Conservation (phyloP, 2,329 filamentous ascomycete genomes). For the Verticillium klebahnii region DNA sequence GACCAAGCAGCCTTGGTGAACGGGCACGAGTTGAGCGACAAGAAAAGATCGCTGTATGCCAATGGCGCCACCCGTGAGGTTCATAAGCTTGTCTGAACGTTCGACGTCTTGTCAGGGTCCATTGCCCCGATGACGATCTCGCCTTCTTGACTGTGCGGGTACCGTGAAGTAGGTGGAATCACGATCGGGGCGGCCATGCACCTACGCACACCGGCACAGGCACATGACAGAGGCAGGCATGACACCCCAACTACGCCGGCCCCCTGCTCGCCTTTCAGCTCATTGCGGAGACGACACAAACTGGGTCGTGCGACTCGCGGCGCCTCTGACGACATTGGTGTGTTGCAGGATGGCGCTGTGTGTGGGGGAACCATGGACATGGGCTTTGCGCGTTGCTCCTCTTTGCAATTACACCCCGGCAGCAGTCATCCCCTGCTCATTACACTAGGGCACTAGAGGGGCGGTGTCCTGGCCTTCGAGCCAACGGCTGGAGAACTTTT, state of each 20-base stretch:
- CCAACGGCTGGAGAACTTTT: neutral
- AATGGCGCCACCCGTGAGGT: neutral
- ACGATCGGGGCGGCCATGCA: neutral
- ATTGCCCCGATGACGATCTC: neutral
- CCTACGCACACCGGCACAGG: neutral
- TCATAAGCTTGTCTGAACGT: constrained; percentile 1
- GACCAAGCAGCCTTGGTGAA: neutral
- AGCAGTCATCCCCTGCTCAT: neutral
- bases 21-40: neutral
- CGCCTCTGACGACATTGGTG: constrained; percentile 2
- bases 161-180: too few species aligned
- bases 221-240: neutral
- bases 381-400: neutral
- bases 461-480: neutral
- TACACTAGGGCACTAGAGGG: neutral
- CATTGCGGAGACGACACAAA: neutral
- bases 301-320: neutral
- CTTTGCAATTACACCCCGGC: neutral
- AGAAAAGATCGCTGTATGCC: neutral
- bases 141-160: neutral
- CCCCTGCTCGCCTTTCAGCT: neutral
- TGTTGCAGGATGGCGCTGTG: neutral
- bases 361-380: neutral
- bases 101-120: neutral
- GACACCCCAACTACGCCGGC: too few species aligned